A percentile compares a stretch with the other conserved stretches of the same genome.
These are phyloP conservation scores for Rubia peregrina DNA, from an alignment of 305 asterid genomes.

Conservation along the genomic window DNA sequence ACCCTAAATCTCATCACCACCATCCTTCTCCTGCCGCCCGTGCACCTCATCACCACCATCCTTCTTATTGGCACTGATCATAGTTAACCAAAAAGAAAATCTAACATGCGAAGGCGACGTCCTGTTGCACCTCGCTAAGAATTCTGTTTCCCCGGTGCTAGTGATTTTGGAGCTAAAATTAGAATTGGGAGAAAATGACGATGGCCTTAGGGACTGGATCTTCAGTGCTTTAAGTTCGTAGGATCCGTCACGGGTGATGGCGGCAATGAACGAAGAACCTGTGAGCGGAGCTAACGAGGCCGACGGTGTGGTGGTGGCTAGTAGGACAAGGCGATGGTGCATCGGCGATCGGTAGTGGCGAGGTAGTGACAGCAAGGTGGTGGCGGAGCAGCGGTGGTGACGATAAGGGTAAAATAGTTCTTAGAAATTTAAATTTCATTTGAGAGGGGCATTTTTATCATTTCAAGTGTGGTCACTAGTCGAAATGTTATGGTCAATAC, in stretches of 20 bases:
- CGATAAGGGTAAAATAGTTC: too few relatives aligned
- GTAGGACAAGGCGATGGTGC: slow-evolving; percentile 53
- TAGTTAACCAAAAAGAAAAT: too few relatives aligned
- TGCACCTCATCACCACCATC: too few relatives aligned
- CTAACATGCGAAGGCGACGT: slow-evolving; percentile 57
- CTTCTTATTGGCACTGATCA: not conserved
- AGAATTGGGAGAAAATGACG: slow-evolving; percentile 26
- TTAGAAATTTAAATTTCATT: too few relatives aligned
- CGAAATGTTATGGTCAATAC: too few relatives aligned
- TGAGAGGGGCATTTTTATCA: too few relatives aligned
- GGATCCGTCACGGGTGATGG: slow-evolving; percentile 34
- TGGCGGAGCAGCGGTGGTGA: too few relatives aligned
- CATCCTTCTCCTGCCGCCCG: too few relatives aligned
- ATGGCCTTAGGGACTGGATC: slow-evolving; percentile 35
- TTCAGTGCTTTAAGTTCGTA: slow-evolving; percentile 47
- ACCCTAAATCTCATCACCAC: too few relatives aligned
- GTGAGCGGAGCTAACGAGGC: slow-evolving; percentile 36
- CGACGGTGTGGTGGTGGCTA: slow-evolving; percentile 49
- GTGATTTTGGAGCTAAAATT: slow-evolving; percentile 24
- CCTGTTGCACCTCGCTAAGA: slow-evolving; percentile 65
- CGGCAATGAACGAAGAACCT: slow-evolving; percentile 19
- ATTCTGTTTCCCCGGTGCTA: slow-evolving; percentile 37
- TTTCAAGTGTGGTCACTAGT: too few relatives aligned
- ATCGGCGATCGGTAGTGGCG: slow-evolving; percentile 41
- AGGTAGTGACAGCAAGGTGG: too few relatives aligned